These are phyloP conservation scores for Linnemannia schmuckeri DNA, from an alignment of 192 early-diverging fungal species.

Conservation along the genomic window DNA sequence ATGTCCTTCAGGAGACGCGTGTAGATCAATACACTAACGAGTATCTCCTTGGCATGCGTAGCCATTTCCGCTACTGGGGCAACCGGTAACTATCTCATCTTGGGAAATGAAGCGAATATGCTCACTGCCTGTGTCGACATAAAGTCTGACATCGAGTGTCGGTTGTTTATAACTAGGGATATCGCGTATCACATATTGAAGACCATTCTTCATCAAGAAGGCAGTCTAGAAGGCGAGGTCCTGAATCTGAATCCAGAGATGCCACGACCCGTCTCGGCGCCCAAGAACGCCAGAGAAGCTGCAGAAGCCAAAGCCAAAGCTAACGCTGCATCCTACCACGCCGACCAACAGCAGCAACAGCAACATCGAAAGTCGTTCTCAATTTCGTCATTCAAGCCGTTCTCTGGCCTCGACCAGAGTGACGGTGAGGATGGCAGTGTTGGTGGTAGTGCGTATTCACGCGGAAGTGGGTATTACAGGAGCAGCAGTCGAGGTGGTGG, in stretches of 20 bases:
- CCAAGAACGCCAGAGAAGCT: conserved; percentile 29
- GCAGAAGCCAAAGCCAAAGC: conserved; percentile 49
- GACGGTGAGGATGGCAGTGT: not conserved
- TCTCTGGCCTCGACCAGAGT: not conserved
- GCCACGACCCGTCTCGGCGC: conserved; percentile 28
- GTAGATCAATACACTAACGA: conserved; percentile 68
- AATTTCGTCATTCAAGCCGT: conserved; percentile 7
- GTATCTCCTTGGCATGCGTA: conserved; percentile 64
- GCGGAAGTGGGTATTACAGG: not conserved
- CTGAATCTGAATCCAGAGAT: conserved; percentile 34
- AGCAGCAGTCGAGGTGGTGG: not conserved
- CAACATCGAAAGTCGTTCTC: conserved; percentile 27
- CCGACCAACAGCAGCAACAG: not conserved
- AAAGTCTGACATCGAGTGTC: not conserved
- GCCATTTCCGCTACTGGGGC: conserved; percentile 69
- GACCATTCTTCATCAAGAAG: conserved; percentile 17
- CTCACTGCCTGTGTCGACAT: not conserved
- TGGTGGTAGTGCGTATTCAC: too few relatives aligned
- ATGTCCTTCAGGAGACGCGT: conserved; percentile 64
- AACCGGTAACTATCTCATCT: conserved; percentile 49
- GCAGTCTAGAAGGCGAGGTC: not conserved
- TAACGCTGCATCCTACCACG: conserved; percentile 3
- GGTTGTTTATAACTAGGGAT: conserved; percentile 16
- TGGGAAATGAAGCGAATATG: not conserved
- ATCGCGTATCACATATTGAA: conserved; percentile 48